phyloP scores from a whole-genome alignment of 75 land plant species.

The Selaginella moellendorffii region DNA sequence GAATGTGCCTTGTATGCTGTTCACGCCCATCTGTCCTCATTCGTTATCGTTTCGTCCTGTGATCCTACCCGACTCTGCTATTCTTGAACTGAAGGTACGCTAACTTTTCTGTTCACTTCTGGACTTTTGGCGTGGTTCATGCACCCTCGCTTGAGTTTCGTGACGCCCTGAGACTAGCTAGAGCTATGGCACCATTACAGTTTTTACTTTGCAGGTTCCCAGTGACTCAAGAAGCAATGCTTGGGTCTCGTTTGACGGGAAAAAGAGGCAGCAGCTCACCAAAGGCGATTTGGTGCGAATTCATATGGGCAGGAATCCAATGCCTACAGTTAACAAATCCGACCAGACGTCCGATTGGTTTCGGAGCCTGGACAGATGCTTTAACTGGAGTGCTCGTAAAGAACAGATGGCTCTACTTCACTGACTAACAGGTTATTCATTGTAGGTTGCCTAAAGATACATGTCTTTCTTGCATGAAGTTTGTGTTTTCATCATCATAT shows the following conservation, averaged over 20 bases:
- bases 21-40: slow-evolving; percentile 97
- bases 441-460: too few relatives aligned
- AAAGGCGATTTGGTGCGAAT: slow-evolving; percentile 82
- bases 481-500: too few relatives aligned
- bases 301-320: slow-evolving; percentile 82
- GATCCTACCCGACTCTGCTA: slow-evolving; percentile 96
- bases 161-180: background rate
- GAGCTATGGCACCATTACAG: background rate
- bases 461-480: too few relatives aligned
- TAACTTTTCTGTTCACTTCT: too few relatives aligned
- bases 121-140: background rate
- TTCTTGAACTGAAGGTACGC: slow-evolving; percentile 61
- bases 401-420: slow-evolving; percentile 34
- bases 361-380: slow-evolving; percentile 72
- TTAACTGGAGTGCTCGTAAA: slow-evolving; percentile 86
- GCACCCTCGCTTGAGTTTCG: background rate
- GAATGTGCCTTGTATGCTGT: slow-evolving; percentile 99
- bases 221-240: slow-evolving; percentile 86
- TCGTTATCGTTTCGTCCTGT: slow-evolving; percentile 97
- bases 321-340: slow-evolving; percentile 91
- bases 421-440: background rate
- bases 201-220: slow-evolving; percentile 44
- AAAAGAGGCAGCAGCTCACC: slow-evolving; percentile 92
- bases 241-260: slow-evolving; percentile 99
- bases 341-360: slow-evolving; percentile 99